Conservation (phyloP, 306 rosid genomes). For the Cucurbita ficifolia region DNA sequence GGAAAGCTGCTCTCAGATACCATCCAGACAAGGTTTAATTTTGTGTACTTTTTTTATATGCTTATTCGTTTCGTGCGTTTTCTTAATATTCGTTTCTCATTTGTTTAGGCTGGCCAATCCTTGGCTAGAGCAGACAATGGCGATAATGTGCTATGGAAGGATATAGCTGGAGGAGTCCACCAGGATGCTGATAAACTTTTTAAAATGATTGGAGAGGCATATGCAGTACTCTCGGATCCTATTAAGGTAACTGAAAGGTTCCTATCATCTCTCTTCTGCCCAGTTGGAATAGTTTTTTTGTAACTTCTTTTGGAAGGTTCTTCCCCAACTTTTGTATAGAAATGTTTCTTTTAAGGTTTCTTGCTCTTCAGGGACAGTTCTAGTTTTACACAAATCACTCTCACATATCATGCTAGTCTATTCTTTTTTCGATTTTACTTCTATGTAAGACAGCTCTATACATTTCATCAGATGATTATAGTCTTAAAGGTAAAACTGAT, state of each 20-base stretch:
- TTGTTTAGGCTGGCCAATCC: constrained; percentile 66
- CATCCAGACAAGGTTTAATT: constrained; percentile 87
- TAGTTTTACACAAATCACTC: neutral
- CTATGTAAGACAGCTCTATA: neutral
- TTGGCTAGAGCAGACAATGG: constrained; percentile 65
- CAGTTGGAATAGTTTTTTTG: neutral
- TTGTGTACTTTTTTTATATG: neutral
- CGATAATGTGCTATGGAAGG: constrained; percentile 68
- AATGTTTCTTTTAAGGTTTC: neutral
- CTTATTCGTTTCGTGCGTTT: neutral
- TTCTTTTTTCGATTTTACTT: neutral
- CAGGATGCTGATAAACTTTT: constrained; percentile 71
- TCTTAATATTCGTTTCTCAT: constrained; percentile 11
- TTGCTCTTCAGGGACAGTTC: neutral
- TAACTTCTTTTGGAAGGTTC: neutral
- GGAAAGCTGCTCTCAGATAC: constrained; percentile 96
- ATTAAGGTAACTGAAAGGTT: constrained; percentile 34
- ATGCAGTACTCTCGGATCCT: constrained; percentile 71
- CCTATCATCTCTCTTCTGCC: neutral
- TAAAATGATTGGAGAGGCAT: constrained; percentile 85
- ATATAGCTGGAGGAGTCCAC: constrained; percentile 63
- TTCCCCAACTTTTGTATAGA: neutral
- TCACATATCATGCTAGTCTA: neutral
- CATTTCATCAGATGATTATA: neutral
- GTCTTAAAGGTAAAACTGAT: neutral